Percentiles rank a stretch among this genome's conserved stretches.
Conservation (phyloP, 2,329 filamentous ascomycete species). For the Lecanicillium sp. region DNA sequence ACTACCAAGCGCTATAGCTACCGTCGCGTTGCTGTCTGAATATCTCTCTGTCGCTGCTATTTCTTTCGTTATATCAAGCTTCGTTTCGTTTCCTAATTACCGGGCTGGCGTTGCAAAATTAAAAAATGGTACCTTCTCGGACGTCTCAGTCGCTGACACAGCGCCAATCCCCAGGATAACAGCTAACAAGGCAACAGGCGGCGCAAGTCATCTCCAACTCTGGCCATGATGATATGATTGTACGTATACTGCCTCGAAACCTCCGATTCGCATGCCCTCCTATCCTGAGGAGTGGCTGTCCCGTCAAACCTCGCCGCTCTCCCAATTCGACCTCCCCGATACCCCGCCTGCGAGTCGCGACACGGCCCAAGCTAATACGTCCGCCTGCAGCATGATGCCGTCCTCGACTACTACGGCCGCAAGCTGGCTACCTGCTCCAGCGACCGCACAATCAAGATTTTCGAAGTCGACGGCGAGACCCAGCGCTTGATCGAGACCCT, state of each 20-base stretch:
- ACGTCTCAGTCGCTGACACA: no score
- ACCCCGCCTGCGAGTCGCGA: constrained; percentile 5
- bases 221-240: constrained; percentile 97
- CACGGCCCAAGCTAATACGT: constrained; percentile 16
- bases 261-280: no score
- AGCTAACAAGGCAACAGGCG: constrained; percentile 24
- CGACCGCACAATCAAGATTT: constrained; percentile 98
- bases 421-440: constrained; percentile 95
- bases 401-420: constrained; percentile 96
- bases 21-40: neutral
- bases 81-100: neutral
- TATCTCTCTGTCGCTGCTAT: constrained; percentile 2
- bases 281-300: no score
- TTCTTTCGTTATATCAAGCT: neutral
- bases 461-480: constrained; percentile 90
- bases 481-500: constrained; percentile 88
- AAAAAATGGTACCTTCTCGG: constrained; percentile 13
- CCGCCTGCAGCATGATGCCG: constrained; percentile 75
- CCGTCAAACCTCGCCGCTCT: neutral
- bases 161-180: neutral
- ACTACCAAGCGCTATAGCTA: neutral
- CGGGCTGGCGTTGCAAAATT: neutral
- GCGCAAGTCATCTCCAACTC: constrained; percentile 41
- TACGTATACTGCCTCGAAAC: constrained; percentile 58
- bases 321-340: constrained; percentile 11